Evolutionary conservation across 176 grass and related monocot genomes (phyloP).

Genomic region (Oryza meridionalis): DNA sequence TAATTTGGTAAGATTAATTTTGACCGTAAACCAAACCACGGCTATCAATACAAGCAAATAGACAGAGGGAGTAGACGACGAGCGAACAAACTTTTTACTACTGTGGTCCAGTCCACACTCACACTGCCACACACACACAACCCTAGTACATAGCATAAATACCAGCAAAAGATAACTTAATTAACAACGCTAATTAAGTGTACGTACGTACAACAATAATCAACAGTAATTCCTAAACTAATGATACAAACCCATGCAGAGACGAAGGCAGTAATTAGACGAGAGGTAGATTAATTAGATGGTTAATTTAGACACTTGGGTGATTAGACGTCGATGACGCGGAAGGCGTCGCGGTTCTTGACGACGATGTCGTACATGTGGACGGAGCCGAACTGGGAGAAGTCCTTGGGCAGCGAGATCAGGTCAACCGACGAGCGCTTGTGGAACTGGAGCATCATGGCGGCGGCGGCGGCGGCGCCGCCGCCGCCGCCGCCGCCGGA

Average conservation of each 20-base stretch:
- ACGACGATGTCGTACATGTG: conserved; percentile 98
- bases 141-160: too few species aligned
- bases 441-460: conserved; percentile 63
- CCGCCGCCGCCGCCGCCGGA: conserved; percentile 13
- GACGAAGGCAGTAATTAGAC: background rate
- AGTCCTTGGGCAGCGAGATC: conserved; percentile 91
- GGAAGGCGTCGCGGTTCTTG: conserved; percentile 88
- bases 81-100: background rate
- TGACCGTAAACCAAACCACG: too few species aligned
- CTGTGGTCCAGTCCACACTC: too few species aligned
- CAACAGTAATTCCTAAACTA: background rate
- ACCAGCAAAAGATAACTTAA: too few species aligned
- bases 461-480: background rate
- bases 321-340: conserved; percentile 64
- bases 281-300: background rate
- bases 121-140: too few species aligned
- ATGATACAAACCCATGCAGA: background rate
- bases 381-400: conserved; percentile 67
- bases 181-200: too few species aligned
- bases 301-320: background rate
- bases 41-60: too few species aligned
- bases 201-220: background rate
- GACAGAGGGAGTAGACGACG: too few species aligned
- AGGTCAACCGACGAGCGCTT: conserved; percentile 84
- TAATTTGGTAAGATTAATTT: too few species aligned